phyloP scores from a whole-genome alignment of 176 grass and related monocot species.

The Aechmea fasciata region DNA sequence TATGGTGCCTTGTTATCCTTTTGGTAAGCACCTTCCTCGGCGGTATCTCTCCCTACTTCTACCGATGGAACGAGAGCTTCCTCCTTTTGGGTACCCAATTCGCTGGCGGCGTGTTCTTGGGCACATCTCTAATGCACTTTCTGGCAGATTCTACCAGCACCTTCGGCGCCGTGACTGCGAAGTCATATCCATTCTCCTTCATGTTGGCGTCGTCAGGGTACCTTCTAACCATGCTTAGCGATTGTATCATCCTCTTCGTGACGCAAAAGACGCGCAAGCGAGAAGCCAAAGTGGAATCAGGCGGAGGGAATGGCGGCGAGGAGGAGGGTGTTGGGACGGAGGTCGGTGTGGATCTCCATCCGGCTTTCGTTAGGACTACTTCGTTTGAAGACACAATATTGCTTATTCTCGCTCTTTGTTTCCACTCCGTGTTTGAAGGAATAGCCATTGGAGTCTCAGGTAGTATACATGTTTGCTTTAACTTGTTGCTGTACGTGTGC shows the following conservation, averaged over 20 bases:
- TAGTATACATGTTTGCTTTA: constrained; percentile 14
- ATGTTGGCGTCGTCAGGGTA: constrained; percentile 63
- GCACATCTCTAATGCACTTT: constrained; percentile 74
- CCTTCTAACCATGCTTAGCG: constrained; percentile 69
- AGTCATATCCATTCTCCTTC: constrained; percentile 58
- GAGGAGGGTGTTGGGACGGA: neutral
- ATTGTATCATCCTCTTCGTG: constrained; percentile 35
- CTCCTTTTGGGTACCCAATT: constrained; percentile 72
- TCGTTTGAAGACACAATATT: constrained; percentile 52
- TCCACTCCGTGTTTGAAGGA: constrained; percentile 84
- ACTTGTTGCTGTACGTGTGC: no score
- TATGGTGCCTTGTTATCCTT: constrained; percentile 79
- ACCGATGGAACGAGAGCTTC: constrained; percentile 79
- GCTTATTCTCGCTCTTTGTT: constrained; percentile 72
- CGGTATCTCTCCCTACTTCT: constrained; percentile 79
- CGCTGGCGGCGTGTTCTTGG: constrained; percentile 68
- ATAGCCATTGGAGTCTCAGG: constrained; percentile 74
- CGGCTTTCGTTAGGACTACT: constrained; percentile 25
- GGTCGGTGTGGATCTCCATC: constrained; percentile 2
- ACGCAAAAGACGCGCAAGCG: constrained; percentile 7
- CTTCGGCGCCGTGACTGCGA: constrained; percentile 36
- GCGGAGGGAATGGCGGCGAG: neutral
- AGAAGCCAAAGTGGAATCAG: constrained; percentile 7
- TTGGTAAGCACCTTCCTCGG: constrained; percentile 54
- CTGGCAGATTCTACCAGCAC: constrained; percentile 36